Percentiles rank a stretch among this genome's conserved stretches.
Evolutionary conservation across 2,329 filamentous ascomycete genomes (phyloP).

Genomic region (Penicillium sp.): DNA sequence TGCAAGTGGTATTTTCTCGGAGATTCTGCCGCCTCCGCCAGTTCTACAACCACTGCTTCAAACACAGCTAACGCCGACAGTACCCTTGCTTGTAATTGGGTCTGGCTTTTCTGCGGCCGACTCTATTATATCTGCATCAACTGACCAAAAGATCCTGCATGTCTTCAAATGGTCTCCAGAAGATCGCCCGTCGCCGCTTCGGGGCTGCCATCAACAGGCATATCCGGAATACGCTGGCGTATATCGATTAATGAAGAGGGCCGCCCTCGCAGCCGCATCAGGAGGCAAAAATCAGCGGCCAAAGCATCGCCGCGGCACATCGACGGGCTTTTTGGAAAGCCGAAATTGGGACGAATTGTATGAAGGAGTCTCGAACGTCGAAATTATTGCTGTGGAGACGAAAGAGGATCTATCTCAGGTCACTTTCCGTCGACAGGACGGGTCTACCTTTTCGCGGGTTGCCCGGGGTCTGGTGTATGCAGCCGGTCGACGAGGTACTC

Average conservation of each 20-base stretch:
- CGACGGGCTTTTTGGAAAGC: slow-evolving; percentile 54
- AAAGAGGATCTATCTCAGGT: slow-evolving; percentile 44
- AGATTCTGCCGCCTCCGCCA: slow-evolving; percentile 58
- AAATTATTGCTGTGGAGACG: slow-evolving; percentile 50
- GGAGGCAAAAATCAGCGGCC: slow-evolving; percentile 31
- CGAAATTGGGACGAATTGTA: slow-evolving; percentile 59
- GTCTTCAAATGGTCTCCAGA: slow-evolving; percentile 66
- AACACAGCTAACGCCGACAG: slow-evolving; percentile 34
- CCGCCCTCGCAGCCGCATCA: slow-evolving; percentile 40
- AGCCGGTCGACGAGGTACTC: slow-evolving; percentile 61
- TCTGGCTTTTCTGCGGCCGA: slow-evolving; percentile 69
- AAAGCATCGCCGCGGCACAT: slow-evolving; percentile 43
- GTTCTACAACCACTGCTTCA: slow-evolving; percentile 55
- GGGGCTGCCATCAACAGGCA: slow-evolving; percentile 64
- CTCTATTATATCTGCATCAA: slow-evolving; percentile 60
- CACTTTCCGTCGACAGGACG: slow-evolving; percentile 52
- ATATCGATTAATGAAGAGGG: slow-evolving; percentile 65
- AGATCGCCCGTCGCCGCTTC: slow-evolving; percentile 61
- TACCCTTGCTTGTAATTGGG: slow-evolving; percentile 62
- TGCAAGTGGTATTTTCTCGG: slow-evolving; percentile 65
- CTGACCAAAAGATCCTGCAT: slow-evolving; percentile 58
- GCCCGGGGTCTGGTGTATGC: slow-evolving; percentile 61
- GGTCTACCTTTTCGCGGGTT: slow-evolving; percentile 50
- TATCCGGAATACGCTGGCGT: slow-evolving; percentile 68
- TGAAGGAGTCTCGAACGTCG: slow-evolving; percentile 62